Evolutionary conservation across 2,329 filamentous ascomycete genomes (phyloP).

Genomic region (Myriosclerotinia curreyana): DNA sequence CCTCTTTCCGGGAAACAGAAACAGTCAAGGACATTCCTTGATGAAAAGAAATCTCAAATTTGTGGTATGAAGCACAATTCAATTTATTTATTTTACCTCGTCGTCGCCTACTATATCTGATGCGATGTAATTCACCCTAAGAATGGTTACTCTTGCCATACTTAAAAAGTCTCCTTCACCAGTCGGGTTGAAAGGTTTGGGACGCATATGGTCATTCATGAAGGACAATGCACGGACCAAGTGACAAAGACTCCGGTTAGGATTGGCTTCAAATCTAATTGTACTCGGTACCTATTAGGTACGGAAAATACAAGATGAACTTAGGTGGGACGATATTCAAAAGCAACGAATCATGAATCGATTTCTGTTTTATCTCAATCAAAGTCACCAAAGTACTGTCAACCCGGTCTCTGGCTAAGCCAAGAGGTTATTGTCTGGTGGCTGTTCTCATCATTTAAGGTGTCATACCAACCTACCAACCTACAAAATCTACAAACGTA

Average conservation of each 20-base stretch:
- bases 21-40: conserved; percentile 14
- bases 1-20: neutral
- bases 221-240: conserved; percentile 11
- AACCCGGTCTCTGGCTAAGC: conserved; percentile 22
- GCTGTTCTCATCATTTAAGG: no score
- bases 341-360: conserved; percentile 2
- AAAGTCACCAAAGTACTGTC: conserved; percentile 14
- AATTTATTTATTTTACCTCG: conserved; percentile 15
- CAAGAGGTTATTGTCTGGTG: neutral
- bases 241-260: conserved; percentile 6
- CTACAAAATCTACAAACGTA: neutral
- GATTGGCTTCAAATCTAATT: conserved; percentile 13
- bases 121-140: conserved; percentile 11
- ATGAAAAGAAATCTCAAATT: conserved; percentile 3
- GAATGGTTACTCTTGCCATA: conserved; percentile 4
- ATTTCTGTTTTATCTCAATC: neutral
- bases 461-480: neutral
- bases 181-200: conserved; percentile 17
- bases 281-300: neutral
- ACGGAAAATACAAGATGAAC: conserved; percentile 5
- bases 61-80: neutral
- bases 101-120: conserved; percentile 21
- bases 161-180: conserved; percentile 16
- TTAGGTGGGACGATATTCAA: neutral
- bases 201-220: conserved; percentile 15